phyloP scores from a whole-genome alignment of 2,329 filamentous ascomycete genomes.

The Cladobotryum mycophilum region DNA sequence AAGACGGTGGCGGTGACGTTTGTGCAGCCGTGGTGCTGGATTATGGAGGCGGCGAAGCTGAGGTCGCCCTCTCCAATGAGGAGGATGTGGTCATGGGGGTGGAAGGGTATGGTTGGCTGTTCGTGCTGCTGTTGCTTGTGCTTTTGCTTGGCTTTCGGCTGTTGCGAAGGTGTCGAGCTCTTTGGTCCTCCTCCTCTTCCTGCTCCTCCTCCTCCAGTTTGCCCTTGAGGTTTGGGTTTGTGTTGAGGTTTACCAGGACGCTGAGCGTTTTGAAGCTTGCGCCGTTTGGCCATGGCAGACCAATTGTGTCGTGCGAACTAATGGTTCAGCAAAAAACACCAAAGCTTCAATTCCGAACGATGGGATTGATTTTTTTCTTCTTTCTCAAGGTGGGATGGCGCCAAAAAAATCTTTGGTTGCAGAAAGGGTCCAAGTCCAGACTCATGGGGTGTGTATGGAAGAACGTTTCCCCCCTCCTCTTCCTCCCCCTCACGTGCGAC shows the following conservation, averaged over 20 bases:
- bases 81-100: slow-evolving; percentile 60
- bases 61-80: slow-evolving; percentile 77
- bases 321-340: neutral
- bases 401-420: neutral
- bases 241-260: slow-evolving; percentile 11
- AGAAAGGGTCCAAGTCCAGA: neutral
- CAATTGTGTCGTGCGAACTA: neutral
- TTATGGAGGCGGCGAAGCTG: slow-evolving; percentile 65
- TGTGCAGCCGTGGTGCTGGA: slow-evolving; percentile 58
- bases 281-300: slow-evolving; percentile 34
- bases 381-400: too few species aligned
- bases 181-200: slow-evolving; percentile 9
- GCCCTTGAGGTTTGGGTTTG: neutral
- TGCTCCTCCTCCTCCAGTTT: slow-evolving; percentile 1
- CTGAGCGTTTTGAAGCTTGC: slow-evolving; percentile 29
- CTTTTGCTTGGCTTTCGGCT: slow-evolving; percentile 13
- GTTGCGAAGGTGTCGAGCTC: slow-evolving; percentile 7
- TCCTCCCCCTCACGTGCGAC: slow-evolving; percentile 8
- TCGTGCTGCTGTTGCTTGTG: slow-evolving; percentile 22
- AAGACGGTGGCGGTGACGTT: slow-evolving; percentile 64
- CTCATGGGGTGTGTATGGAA: neutral
- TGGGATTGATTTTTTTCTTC: too few species aligned
- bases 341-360: too few species aligned
- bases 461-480: too few species aligned
- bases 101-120: slow-evolving; percentile 59